Conservation (phyloP, 768 basidiomycete genomes). For the Naganishia antarctica region DNA sequence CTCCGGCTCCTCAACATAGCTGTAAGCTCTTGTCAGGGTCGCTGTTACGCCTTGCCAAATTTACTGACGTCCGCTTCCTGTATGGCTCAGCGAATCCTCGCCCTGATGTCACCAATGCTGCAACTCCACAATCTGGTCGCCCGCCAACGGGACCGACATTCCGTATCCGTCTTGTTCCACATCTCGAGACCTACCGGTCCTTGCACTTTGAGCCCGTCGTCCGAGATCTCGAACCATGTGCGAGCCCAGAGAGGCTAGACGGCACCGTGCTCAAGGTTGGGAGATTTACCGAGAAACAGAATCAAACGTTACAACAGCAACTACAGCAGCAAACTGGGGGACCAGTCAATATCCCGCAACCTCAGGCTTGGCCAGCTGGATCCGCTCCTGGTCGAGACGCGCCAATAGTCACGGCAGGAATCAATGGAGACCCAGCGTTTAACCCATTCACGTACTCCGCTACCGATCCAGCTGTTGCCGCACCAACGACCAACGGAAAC, state of each 20-base stretch:
- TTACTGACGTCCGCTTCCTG: too few species aligned
- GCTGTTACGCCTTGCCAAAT: too few species aligned
- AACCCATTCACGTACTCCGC: conserved; percentile 10
- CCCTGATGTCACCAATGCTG: too few species aligned
- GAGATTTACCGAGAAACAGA: conserved; percentile 72
- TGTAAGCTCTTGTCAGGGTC: neutral
- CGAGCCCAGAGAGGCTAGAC: conserved; percentile 26
- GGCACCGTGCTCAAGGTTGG: conserved; percentile 66
- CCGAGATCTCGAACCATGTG: conserved; percentile 62
- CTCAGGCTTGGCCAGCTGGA: too few species aligned
- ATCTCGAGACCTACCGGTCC: conserved; percentile 81
- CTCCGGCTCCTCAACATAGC: neutral
- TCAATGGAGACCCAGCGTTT: conserved; percentile 5
- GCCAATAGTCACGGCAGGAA: conserved; percentile 20
- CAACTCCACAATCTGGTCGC: too few species aligned
- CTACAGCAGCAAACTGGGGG: conserved; percentile 11
- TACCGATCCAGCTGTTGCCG: conserved; percentile 12
- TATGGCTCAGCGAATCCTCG: too few species aligned
- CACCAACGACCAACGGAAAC: neutral
- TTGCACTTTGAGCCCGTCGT: conserved; percentile 88
- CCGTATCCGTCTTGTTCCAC: conserved; percentile 89
- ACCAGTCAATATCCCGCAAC: neutral
- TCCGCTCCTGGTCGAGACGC: neutral
- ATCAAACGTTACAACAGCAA: conserved; percentile 9
- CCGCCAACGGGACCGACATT: conserved; percentile 51